Evolutionary conservation across 495 filamentous ascomycete species (phyloP).

Genomic region (Cladorrhinum samala): DNA sequence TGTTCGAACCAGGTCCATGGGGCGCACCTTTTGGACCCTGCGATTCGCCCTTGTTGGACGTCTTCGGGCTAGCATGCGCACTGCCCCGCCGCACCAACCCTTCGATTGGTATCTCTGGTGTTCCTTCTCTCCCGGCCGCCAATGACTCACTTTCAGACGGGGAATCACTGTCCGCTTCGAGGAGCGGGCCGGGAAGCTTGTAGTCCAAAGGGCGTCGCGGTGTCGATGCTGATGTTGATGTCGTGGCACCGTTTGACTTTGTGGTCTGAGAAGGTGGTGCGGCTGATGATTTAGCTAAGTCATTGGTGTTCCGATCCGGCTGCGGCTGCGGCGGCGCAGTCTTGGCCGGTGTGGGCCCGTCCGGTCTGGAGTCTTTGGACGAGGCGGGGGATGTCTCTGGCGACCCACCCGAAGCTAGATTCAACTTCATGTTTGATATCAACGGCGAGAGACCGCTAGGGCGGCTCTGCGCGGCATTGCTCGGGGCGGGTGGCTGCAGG

Average conservation of each 20-base stretch:
- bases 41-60: conserved; percentile 7
- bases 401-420: conserved; percentile 1
- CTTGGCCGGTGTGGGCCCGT: conserved; percentile 5
- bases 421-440: conserved; percentile 23
- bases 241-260: background rate
- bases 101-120: background rate
- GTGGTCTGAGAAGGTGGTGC: background rate
- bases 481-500: conserved; percentile 12
- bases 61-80: background rate
- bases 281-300: background rate
- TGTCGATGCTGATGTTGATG: background rate
- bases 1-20: conserved; percentile 3
- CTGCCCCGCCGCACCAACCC: conserved; percentile 18
- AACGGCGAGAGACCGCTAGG: conserved; percentile 26
- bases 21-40: conserved; percentile 15
- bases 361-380: background rate
- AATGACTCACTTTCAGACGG: conserved; percentile 10
- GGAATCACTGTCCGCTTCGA: conserved; percentile 13
- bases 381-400: conserved; percentile 1
- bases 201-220: conserved; percentile 7
- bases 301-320: background rate
- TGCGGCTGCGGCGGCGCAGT: conserved; percentile 10
- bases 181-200: background rate
- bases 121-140: background rate
- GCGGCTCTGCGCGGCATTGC: conserved; percentile 1